phyloP scores from a whole-genome alignment of 2,329 filamentous ascomycete species.

The Thielaviopsis musarum region DNA sequence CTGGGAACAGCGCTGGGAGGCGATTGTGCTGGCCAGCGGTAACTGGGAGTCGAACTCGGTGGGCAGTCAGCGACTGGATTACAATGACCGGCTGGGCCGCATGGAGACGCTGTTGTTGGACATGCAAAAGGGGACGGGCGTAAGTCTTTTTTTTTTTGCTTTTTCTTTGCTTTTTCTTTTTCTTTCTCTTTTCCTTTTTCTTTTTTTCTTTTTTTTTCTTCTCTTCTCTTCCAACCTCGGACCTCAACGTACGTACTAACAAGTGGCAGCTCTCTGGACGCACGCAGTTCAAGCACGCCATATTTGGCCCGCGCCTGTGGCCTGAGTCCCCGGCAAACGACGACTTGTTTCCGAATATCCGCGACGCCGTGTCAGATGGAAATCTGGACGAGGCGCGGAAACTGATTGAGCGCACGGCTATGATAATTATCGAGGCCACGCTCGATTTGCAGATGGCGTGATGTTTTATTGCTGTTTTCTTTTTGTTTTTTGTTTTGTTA shows the following conservation, averaged over 20 bases:
- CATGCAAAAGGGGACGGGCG: slow-evolving; percentile 50
- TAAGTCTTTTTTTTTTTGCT: slow-evolving; percentile 34
- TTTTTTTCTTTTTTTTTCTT: slow-evolving; percentile 1
- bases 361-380: slow-evolving; percentile 56
- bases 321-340: slow-evolving; percentile 42
- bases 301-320: slow-evolving; percentile 74
- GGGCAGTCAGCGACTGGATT: slow-evolving; percentile 49
- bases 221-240: not conserved
- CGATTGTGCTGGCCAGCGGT: slow-evolving; percentile 48
- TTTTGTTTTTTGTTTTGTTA: not conserved
- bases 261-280: slow-evolving; percentile 58
- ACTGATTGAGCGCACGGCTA: slow-evolving; percentile 55
- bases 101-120: slow-evolving; percentile 81
- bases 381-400: slow-evolving; percentile 54
- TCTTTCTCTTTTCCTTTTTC: slow-evolving; percentile 2
- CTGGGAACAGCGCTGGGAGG: slow-evolving; percentile 68
- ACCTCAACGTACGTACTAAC: slow-evolving; percentile 12
- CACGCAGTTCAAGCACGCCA: slow-evolving; percentile 82
- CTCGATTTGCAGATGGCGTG: slow-evolving; percentile 17
- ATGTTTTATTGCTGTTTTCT: slow-evolving; percentile 1
- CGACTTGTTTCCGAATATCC: slow-evolving; percentile 60
- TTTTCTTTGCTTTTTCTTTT: too few relatives aligned
- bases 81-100: slow-evolving; percentile 61
- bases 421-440: slow-evolving; percentile 46
- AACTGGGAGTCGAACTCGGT: slow-evolving; percentile 61